phyloP scores from a whole-genome alignment of 495 filamentous ascomycete genomes.

The Friedmanniomyces endolithicus region DNA sequence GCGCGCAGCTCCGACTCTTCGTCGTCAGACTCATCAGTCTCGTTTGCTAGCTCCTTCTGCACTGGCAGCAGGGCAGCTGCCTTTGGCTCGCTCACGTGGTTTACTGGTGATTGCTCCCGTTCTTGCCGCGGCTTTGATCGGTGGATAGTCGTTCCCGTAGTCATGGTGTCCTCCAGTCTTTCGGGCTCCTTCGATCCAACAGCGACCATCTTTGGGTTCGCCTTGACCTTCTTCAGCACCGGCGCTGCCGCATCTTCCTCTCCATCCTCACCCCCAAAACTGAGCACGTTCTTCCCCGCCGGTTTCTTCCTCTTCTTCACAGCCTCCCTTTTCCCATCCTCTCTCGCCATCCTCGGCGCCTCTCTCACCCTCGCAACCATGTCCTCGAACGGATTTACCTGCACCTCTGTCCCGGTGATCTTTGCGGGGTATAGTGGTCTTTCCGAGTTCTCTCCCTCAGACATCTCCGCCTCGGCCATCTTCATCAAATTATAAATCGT shows the following conservation, averaged over 20 bases:
- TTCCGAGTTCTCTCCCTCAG: slow-evolving; percentile 52
- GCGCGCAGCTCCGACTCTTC: slow-evolving; percentile 1
- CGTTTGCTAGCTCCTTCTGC: slow-evolving; percentile 27
- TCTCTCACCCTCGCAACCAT: slow-evolving; percentile 59
- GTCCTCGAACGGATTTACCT: slow-evolving; percentile 83
- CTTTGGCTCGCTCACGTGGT: not conserved
- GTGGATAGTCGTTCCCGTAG: slow-evolving; percentile 19
- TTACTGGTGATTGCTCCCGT: slow-evolving; percentile 14
- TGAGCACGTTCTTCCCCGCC: slow-evolving; percentile 65
- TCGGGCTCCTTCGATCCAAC: slow-evolving; percentile 34
- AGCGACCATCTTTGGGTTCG: slow-evolving; percentile 72
- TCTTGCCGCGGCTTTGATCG: slow-evolving; percentile 29
- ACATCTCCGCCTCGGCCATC: slow-evolving; percentile 76
- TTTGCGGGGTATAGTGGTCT: slow-evolving; percentile 77
- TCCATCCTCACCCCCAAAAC: slow-evolving; percentile 79
- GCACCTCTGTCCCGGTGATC: slow-evolving; percentile 64
- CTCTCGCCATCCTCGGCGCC: slow-evolving; percentile 29
- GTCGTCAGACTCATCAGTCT: slow-evolving; percentile 2
- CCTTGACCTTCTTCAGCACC: slow-evolving; percentile 75
- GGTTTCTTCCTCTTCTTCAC: slow-evolving; percentile 73
- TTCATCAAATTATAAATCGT: slow-evolving; percentile 91
- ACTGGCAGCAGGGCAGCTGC: slow-evolving; percentile 18
- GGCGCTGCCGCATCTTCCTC: slow-evolving; percentile 51
- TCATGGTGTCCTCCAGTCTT: slow-evolving; percentile 18
- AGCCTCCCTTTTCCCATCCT: slow-evolving; percentile 33